Conservation (phyloP, 2,329 filamentous ascomycete species). For the Canariomyces notabilis region DNA sequence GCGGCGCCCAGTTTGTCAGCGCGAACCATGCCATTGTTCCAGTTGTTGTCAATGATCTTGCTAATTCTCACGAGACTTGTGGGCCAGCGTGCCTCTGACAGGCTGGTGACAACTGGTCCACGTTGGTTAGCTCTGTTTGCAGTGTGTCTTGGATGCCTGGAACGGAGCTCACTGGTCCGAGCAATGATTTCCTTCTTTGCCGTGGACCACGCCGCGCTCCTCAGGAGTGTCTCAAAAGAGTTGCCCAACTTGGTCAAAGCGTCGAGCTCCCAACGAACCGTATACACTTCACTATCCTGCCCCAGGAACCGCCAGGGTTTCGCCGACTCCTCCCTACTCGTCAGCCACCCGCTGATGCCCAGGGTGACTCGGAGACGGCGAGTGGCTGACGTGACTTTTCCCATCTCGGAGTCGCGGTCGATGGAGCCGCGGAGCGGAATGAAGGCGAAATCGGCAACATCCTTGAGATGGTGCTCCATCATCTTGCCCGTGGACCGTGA, state of each 20-base stretch:
- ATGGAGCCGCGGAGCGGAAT: constrained; percentile 60
- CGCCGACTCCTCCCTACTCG: constrained; percentile 64
- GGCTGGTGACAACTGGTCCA: constrained; percentile 46
- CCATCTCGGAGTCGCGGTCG: constrained; percentile 41
- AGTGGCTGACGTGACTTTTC: constrained; percentile 49
- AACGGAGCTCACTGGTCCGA: constrained; percentile 40
- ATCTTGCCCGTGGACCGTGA: constrained; percentile 77
- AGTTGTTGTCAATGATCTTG: constrained; percentile 76
- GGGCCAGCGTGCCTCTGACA: constrained; percentile 60
- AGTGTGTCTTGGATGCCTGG: constrained; percentile 8
- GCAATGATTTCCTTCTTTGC: constrained; percentile 51
- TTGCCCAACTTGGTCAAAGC: constrained; percentile 72
- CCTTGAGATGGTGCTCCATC: constrained; percentile 81
- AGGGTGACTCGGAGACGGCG: constrained; percentile 76
- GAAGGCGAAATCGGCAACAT: constrained; percentile 86
- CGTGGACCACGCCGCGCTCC: constrained; percentile 72
- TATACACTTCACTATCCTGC: constrained; percentile 70
- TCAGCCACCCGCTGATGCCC: constrained; percentile 77
- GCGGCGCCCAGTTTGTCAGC: constrained; percentile 67
- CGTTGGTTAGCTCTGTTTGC: constrained; percentile 15
- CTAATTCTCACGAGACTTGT: constrained; percentile 60
- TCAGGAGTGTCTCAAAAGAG: constrained; percentile 71
- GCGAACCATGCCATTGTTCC: constrained; percentile 68
- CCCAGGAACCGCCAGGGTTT: constrained; percentile 76
- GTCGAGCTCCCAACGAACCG: constrained; percentile 76